phyloP scores from a whole-genome alignment of 805 yeast genomes.

The Kluyveromyces nonfermentans region DNA sequence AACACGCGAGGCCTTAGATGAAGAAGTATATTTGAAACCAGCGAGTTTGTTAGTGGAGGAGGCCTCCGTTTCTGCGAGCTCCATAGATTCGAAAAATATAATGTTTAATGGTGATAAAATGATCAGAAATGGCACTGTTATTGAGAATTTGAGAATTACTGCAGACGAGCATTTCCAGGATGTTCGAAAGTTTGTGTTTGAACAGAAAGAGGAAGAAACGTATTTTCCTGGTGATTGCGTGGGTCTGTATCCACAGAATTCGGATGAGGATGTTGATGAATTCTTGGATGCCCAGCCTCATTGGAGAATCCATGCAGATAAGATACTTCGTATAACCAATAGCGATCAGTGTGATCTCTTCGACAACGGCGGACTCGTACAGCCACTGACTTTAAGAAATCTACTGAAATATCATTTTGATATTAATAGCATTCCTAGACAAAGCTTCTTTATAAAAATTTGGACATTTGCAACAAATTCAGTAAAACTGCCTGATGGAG shows the following conservation, averaged over 20 bases:
- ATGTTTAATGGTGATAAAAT: slow-evolving; percentile 13
- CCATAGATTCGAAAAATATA: background rate
- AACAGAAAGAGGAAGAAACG: slow-evolving; percentile 13
- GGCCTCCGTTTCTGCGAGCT: background rate
- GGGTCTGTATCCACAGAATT: slow-evolving; percentile 68
- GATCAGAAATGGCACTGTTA: slow-evolving; percentile 37
- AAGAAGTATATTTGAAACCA: slow-evolving; percentile 22
- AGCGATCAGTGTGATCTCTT: slow-evolving; percentile 5
- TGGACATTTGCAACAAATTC: slow-evolving; percentile 67
- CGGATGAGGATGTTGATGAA: slow-evolving; percentile 49
- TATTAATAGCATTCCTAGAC: slow-evolving; percentile 69
- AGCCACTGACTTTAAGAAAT: slow-evolving; percentile 57
- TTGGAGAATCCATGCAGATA: slow-evolving; percentile 68
- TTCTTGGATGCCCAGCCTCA: slow-evolving; percentile 55
- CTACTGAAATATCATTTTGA: slow-evolving; percentile 75
- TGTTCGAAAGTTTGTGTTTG: slow-evolving; percentile 53
- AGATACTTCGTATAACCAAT: slow-evolving; percentile 29
- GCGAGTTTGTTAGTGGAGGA: slow-evolving; percentile 13
- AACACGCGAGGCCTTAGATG: slow-evolving; percentile 17
- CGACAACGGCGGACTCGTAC: slow-evolving; percentile 53
- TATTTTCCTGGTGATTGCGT: slow-evolving; percentile 77
- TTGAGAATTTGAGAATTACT: slow-evolving; percentile 53
- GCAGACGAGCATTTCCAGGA: slow-evolving; percentile 77
- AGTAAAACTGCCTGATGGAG: slow-evolving; percentile 19
- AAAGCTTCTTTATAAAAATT: slow-evolving; percentile 65